Evolutionary conservation across 1,139 yeast genomes (phyloP).

Genomic region (Candida sanyaensis): DNA sequence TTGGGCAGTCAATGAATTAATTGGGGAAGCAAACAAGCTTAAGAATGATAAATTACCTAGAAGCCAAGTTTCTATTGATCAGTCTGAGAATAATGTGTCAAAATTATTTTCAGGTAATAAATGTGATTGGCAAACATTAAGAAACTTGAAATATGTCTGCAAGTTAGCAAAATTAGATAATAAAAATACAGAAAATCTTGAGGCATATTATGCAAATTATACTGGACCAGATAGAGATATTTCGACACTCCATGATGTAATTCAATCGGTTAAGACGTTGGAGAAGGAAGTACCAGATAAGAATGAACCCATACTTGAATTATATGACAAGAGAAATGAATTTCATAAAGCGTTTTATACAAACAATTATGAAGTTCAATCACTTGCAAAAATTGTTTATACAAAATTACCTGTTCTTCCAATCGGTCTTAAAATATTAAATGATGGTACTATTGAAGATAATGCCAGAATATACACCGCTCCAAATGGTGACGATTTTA

Average conservation of each 20-base stretch:
- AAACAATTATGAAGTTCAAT: slow-evolving; percentile 8
- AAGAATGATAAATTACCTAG: slow-evolving; percentile 60
- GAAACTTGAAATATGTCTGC: slow-evolving; percentile 16
- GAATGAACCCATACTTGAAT: slow-evolving; percentile 18
- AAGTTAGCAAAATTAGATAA: slow-evolving; percentile 23
- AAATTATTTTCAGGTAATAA: slow-evolving; percentile 48
- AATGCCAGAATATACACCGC: slow-evolving; percentile 68
- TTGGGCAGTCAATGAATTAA: slow-evolving; percentile 45
- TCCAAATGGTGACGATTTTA: slow-evolving; percentile 16
- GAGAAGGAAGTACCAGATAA: slow-evolving; percentile 12
- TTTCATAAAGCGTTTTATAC: slow-evolving; percentile 16
- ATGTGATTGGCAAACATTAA: slow-evolving; percentile 75
- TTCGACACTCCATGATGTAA: slow-evolving; percentile 44
- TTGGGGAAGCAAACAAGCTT: slow-evolving; percentile 38
- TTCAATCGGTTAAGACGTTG: slow-evolving; percentile 25
- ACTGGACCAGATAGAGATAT: slow-evolving; percentile 34
- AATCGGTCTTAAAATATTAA: slow-evolving; percentile 34
- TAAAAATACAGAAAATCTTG: slow-evolving; percentile 26
- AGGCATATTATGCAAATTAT: slow-evolving; percentile 50
- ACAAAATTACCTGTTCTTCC: slow-evolving; percentile 39
- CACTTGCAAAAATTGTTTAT: slow-evolving; percentile 6
- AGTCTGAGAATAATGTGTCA: slow-evolving; percentile 38
- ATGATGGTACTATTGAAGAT: slow-evolving; percentile 62
- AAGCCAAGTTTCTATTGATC: slow-evolving; percentile 40
- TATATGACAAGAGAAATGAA: slow-evolving; percentile 20